Percentiles rank a stretch among this genome's conserved stretches.
Evolutionary conservation across 1,284 basidiomycete species (phyloP).

Genomic region (Trichosporon sp.): DNA sequence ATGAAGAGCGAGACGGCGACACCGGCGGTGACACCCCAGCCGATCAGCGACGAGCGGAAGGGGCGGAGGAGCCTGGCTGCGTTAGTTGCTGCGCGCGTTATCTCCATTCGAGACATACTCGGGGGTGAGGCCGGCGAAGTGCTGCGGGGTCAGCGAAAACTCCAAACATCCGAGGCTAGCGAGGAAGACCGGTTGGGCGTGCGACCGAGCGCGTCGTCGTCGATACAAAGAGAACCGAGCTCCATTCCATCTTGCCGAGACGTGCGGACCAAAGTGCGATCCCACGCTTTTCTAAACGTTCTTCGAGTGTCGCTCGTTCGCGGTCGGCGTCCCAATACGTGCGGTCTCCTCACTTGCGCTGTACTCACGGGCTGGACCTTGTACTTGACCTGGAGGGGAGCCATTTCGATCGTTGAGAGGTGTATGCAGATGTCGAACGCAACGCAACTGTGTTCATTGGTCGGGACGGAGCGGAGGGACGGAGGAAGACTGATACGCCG

Average conservation of each 20-base stretch:
- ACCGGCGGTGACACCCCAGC: slow-evolving; percentile 54
- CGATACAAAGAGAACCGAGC: not conserved
- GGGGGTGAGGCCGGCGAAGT: slow-evolving; percentile 41
- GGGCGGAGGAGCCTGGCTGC: slow-evolving; percentile 41
- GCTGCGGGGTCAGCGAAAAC: slow-evolving; percentile 30
- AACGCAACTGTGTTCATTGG: slow-evolving; percentile 7
- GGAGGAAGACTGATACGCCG: slow-evolving; percentile 18
- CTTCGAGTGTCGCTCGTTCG: not conserved
- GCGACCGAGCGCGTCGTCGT: not conserved
- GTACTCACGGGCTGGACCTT: slow-evolving; percentile 30
- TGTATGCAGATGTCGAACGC: slow-evolving; percentile 7
- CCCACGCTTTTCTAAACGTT: not conserved
- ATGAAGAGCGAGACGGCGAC: slow-evolving; percentile 53
- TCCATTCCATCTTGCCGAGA: not conserved
- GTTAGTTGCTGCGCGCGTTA: not conserved
- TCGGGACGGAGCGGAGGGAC: slow-evolving; percentile 15
- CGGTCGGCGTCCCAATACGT: not conserved
- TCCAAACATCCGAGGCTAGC: not conserved
- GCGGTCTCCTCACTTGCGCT: not conserved
- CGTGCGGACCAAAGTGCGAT: not conserved
- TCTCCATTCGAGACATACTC: slow-evolving; percentile 37
- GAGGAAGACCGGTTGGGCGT: not conserved
- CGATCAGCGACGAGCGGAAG: slow-evolving; percentile 39
- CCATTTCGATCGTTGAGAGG: slow-evolving; percentile 24
- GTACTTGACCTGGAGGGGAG: slow-evolving; percentile 29